Conservation (phyloP, 225 moss, liverwort and hornwort species). For the Rhytidiadelphus loreus region DNA sequence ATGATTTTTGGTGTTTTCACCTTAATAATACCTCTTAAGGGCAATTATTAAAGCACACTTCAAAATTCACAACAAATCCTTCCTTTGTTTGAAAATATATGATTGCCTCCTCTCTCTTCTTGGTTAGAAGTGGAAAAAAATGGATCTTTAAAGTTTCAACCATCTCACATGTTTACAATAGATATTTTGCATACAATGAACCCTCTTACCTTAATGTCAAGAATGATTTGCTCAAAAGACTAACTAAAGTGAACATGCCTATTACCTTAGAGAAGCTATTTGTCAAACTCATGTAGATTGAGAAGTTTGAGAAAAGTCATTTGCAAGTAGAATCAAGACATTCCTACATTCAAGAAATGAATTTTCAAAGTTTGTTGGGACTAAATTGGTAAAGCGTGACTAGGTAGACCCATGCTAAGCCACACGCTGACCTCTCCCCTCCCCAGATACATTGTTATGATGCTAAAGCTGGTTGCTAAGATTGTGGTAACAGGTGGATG, state of each 20-base stretch:
- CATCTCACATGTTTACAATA: neutral
- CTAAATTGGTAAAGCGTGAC: no score
- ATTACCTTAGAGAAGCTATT: no score
- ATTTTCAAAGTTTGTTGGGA: no score
- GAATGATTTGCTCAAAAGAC: neutral
- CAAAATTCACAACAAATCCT: neutral
- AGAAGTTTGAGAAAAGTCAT: no score
- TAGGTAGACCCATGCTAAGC: no score
- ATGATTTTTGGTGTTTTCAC: neutral
- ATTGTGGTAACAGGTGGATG: no score
- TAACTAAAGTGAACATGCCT: no score
- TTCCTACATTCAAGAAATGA: no score
- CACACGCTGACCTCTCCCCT: rapidly evolving
- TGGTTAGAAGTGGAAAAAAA: neutral
- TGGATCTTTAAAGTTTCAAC: neutral
- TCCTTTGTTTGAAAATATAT: neutral
- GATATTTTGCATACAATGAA: rapidly evolving
- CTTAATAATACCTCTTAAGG: neutral
- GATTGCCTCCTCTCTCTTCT: neutral
- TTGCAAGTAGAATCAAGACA: no score
- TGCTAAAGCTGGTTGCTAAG: no score
- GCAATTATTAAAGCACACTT: neutral
- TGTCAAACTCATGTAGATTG: no score
- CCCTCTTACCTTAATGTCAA: neutral
- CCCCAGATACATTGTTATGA: no score